Evolutionary conservation across 371 early-diverging fungal genomes (phyloP).

Genomic region (Mortierella sp.): DNA sequence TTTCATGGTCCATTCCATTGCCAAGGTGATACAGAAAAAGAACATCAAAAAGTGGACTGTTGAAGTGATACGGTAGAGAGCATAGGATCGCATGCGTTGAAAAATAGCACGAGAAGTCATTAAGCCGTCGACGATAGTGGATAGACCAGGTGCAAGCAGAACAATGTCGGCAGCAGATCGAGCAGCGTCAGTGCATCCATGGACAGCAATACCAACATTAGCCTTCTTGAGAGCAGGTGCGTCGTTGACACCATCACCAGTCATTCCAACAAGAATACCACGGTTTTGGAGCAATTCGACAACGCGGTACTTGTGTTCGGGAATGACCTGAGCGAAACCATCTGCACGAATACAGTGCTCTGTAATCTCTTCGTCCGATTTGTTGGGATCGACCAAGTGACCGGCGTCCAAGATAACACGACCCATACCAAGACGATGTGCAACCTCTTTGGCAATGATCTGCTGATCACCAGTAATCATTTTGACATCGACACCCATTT

Average conservation of each 20-base stretch:
- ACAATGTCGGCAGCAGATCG: conserved; percentile 93
- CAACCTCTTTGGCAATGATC: conserved; percentile 91
- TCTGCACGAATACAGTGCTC: conserved; percentile 88
- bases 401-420: conserved; percentile 83
- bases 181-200: conserved; percentile 92
- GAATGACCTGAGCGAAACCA: conserved; percentile 96
- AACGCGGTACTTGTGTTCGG: conserved; percentile 97
- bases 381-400: conserved; percentile 82
- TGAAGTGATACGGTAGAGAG: conserved; percentile 89
- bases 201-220: conserved; percentile 81
- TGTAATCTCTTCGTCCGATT: conserved; percentile 86
- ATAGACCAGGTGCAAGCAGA: conserved; percentile 83
- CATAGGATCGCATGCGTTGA: conserved; percentile 90
- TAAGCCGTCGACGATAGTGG: conserved; percentile 88
- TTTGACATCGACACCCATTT: conserved; percentile 84
- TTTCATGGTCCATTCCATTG: conserved; percentile 75
- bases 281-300: conserved; percentile 85
- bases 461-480: conserved; percentile 95
- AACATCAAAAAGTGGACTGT: conserved; percentile 90
- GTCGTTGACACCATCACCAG: conserved; percentile 94
- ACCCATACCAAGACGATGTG: conserved; percentile 83
- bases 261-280: conserved; percentile 87
- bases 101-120: conserved; percentile 86
- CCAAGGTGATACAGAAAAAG: conserved; percentile 85
- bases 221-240: conserved; percentile 89